These are phyloP conservation scores for Cylindrotheca closterium DNA, from an alignment of 108 stramenopile genomes.

Conservation along the genomic window DNA sequence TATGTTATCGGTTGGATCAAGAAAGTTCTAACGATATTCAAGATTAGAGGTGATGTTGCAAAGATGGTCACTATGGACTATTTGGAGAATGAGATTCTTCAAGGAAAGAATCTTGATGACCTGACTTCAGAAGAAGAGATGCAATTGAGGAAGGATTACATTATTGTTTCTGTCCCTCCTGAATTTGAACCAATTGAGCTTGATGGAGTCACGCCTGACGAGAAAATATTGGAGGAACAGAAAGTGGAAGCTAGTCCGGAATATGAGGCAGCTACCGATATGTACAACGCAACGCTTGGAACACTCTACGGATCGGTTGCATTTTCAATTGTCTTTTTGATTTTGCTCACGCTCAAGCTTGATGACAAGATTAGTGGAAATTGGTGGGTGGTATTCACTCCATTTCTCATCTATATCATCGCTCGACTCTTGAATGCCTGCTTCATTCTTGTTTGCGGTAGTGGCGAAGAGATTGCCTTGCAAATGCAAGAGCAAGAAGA, in stretches of 20 bases:
- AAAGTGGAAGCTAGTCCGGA: slow-evolving; percentile 66
- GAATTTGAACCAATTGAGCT: slow-evolving; percentile 35
- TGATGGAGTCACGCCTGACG: slow-evolving; percentile 11
- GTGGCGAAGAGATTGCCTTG: slow-evolving; percentile 25
- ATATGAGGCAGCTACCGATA: slow-evolving; percentile 54
- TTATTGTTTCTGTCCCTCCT: slow-evolving; percentile 42
- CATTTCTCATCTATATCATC: slow-evolving; percentile 63
- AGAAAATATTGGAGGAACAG: slow-evolving; percentile 42
- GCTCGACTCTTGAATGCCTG: slow-evolving; percentile 41
- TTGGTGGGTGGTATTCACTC: slow-evolving; percentile 74
- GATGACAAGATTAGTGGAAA: slow-evolving; percentile 46
- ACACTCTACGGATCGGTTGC: slow-evolving; percentile 39
- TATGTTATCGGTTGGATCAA: slow-evolving; percentile 35
- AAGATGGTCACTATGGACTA: slow-evolving; percentile 68
- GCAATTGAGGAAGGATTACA: slow-evolving; percentile 35
- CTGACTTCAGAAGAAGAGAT: slow-evolving; percentile 66
- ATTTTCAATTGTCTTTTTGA: slow-evolving; percentile 57
- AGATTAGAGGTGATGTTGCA: slow-evolving; percentile 29
- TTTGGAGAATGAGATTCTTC: slow-evolving; percentile 50
- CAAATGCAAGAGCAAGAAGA: slow-evolving; percentile 41
- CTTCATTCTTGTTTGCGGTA: slow-evolving; percentile 49
- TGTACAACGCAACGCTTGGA: slow-evolving; percentile 36
- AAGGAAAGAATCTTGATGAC: slow-evolving; percentile 51
- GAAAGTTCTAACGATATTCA: slow-evolving; percentile 19
- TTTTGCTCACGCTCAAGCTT: slow-evolving; percentile 63